phyloP scores from a whole-genome alignment of 2,329 filamentous ascomycete species.

The Nemania sp. region DNA sequence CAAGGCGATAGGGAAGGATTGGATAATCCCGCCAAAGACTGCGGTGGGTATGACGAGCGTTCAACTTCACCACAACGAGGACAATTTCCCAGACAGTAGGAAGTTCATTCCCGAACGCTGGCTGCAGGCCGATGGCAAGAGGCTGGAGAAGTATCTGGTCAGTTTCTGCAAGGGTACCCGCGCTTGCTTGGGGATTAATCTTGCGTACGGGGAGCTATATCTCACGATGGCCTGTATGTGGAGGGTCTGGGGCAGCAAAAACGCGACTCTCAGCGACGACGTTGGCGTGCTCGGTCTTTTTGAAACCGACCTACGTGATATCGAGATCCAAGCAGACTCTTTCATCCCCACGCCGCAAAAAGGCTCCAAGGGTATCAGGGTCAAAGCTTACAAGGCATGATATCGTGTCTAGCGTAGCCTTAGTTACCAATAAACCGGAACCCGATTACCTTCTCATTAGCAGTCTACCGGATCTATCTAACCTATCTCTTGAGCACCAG shows the following conservation, averaged over 20 bases:
- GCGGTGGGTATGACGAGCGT: slow-evolving; percentile 17
- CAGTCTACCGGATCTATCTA: background rate
- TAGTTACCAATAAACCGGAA: background rate
- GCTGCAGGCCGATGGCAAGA: slow-evolving; percentile 12
- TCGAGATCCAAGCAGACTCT: slow-evolving; percentile 16
- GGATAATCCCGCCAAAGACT: slow-evolving; percentile 18
- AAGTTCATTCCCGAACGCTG: slow-evolving; percentile 23
- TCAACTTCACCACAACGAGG: slow-evolving; percentile 17
- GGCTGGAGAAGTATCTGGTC: slow-evolving; percentile 22
- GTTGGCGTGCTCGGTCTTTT: slow-evolving; percentile 12
- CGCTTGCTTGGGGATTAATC: slow-evolving; percentile 22
- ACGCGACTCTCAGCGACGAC: slow-evolving; percentile 1
- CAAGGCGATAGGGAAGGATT: slow-evolving; percentile 5
- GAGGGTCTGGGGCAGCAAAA: slow-evolving; percentile 8
- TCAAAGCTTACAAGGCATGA: slow-evolving; percentile 10
- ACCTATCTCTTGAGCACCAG: no score
- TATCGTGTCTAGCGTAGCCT: background rate
- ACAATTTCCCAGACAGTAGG: slow-evolving; percentile 13
- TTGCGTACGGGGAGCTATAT: slow-evolving; percentile 11
- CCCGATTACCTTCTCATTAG: background rate
- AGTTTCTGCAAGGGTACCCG: slow-evolving; percentile 22
- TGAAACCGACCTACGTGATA: slow-evolving; percentile 9
- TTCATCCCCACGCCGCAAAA: slow-evolving; percentile 11
- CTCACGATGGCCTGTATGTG: slow-evolving; percentile 11
- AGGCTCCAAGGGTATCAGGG: slow-evolving; percentile 14